These are phyloP conservation scores for Naganishia liquefaciens DNA, from an alignment of 1,284 basidiomycete genomes.

Conservation along the genomic window DNA sequence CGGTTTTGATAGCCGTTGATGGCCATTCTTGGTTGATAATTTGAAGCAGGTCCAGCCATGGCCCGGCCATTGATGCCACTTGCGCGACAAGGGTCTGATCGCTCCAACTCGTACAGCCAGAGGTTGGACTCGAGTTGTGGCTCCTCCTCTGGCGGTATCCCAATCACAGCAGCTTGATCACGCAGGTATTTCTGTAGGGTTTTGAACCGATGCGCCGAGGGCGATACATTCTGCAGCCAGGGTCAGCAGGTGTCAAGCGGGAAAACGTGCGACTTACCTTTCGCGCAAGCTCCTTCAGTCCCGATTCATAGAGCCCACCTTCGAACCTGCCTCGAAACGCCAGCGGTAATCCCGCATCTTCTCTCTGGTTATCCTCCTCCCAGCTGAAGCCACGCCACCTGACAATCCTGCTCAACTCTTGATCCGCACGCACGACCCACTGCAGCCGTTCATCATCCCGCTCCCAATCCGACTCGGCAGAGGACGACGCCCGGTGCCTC, in stretches of 20 bases:
- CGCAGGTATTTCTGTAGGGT: slow-evolving; percentile 58
- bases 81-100: background rate
- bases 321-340: slow-evolving; percentile 60
- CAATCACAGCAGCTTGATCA: slow-evolving; percentile 55
- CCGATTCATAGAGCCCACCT: slow-evolving; percentile 72
- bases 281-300: slow-evolving; percentile 81
- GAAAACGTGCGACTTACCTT: slow-evolving; percentile 62
- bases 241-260: background rate
- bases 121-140: slow-evolving; percentile 5
- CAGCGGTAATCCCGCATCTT: slow-evolving; percentile 45
- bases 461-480: slow-evolving; percentile 34
- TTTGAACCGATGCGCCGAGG: slow-evolving; percentile 58
- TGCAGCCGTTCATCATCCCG: slow-evolving; percentile 40
- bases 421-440: slow-evolving; percentile 37
- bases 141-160: slow-evolving; percentile 15
- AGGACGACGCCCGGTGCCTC: slow-evolving; percentile 37
- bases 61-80: background rate
- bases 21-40: background rate
- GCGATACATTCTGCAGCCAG: slow-evolving; percentile 55
- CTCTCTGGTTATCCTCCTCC: slow-evolving; percentile 49
- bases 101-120: slow-evolving; percentile 3
- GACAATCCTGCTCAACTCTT: slow-evolving; percentile 34
- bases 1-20: slow-evolving; percentile 5
- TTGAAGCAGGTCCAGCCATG: background rate
- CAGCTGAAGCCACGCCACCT: slow-evolving; percentile 51